Evolutionary conservation across 495 filamentous ascomycete species (phyloP).

Genomic region (Xylaria acuta): DNA sequence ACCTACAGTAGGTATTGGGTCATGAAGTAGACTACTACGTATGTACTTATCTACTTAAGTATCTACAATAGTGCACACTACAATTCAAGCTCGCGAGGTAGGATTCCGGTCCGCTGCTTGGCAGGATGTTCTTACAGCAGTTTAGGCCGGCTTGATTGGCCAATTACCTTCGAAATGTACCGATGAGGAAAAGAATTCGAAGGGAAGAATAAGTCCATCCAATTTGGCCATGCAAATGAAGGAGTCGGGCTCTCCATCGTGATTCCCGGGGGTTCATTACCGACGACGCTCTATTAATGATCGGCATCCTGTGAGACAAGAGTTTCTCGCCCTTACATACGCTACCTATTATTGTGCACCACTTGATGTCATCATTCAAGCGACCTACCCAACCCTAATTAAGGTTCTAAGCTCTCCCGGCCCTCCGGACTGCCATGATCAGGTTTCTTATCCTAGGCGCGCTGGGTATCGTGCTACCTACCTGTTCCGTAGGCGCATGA

Average conservation of each 20-base stretch:
- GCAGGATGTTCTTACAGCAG: not conserved
- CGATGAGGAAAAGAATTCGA: conserved; percentile 28
- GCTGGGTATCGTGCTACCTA: not conserved
- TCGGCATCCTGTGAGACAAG: conserved; percentile 2
- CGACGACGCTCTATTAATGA: conserved; percentile 2
- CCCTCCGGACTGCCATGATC: not conserved
- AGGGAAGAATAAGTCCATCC: not conserved
- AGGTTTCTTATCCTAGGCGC: not conserved
- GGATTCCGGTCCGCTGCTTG: conserved; percentile 19
- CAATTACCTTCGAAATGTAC: conserved; percentile 2
- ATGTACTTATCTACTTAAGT: not conserved
- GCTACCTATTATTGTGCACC: conserved; percentile 2
- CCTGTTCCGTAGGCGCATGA: not conserved
- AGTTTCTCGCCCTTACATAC: not conserved
- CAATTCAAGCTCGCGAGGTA: not conserved
- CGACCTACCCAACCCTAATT: not conserved
- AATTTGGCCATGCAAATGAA: conserved; percentile 15
- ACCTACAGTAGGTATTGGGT: not conserved
- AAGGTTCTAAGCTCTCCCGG: not conserved
- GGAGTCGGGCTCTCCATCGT: conserved; percentile 16
- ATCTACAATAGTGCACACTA: not conserved
- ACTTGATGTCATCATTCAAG: not conserved
- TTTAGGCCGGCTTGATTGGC: conserved; percentile 17
- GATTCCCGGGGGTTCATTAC: not conserved
- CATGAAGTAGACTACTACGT: not conserved